Conservation (phyloP, 139 green algal species). For the Parachlorella kessleri region DNA sequence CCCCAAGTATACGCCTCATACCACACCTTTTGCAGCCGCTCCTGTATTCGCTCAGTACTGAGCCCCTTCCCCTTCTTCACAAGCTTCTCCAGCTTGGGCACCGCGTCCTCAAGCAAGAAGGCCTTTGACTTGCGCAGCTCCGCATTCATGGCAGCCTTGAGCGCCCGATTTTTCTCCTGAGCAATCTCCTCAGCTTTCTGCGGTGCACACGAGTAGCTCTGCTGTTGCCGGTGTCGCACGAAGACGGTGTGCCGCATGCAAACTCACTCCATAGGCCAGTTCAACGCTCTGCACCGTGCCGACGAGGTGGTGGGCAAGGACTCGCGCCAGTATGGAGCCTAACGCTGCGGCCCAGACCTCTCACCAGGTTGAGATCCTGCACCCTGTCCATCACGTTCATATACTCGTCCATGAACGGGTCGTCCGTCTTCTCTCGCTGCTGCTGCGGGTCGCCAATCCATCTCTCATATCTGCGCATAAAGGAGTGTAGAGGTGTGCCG, state of each 20-base stretch:
- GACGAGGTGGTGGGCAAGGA: no score
- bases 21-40: slow-evolving; percentile 9
- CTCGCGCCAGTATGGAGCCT: no score
- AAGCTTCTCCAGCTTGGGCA: slow-evolving; percentile 32
- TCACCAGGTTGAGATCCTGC: slow-evolving; percentile 71
- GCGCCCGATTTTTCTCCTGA: slow-evolving; percentile 75
- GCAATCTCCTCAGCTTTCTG: slow-evolving; percentile 73
- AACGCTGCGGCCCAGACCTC: no score
- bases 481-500: background rate
- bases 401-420: slow-evolving; percentile 74
- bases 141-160: slow-evolving; percentile 78
- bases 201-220: background rate
- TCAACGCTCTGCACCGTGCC: no score
- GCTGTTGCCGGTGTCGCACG: no score
- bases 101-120: slow-evolving; percentile 26
- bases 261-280: no score
- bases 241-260: no score
- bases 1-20: no score
- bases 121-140: slow-evolving; percentile 64
- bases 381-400: slow-evolving; percentile 58
- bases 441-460: slow-evolving; percentile 55
- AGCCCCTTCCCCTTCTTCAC: slow-evolving; percentile 24
- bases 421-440: slow-evolving; percentile 49
- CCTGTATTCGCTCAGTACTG: slow-evolving; percentile 14
- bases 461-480: slow-evolving; percentile 75